These are phyloP conservation scores for Phytophthora fragariaefolia DNA, from an alignment of 352 stramenopile species.

Conservation along the genomic window DNA sequence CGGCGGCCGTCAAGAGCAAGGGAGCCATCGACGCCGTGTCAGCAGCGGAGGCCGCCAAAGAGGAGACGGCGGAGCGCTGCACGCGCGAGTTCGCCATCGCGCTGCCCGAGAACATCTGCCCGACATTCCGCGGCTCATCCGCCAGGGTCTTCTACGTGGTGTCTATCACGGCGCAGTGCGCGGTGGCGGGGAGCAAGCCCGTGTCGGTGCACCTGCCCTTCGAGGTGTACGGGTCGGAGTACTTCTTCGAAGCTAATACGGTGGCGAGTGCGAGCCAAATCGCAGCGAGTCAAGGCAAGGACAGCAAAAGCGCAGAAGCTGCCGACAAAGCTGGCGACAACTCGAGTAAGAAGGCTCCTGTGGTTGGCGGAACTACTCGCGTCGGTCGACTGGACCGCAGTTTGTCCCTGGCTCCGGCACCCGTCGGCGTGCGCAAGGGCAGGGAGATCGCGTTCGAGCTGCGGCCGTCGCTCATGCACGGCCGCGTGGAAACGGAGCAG, in stretches of 20 bases:
- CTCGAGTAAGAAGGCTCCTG: conserved; percentile 16
- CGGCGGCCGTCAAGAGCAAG: conserved; percentile 10
- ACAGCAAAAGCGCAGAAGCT: neutral
- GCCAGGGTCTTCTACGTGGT: conserved; percentile 71
- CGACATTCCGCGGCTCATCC: conserved; percentile 62
- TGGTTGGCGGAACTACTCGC: conserved; percentile 33
- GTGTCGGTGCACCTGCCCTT: conserved; percentile 64
- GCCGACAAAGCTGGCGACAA: conserved; percentile 5
- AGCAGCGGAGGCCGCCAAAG: conserved; percentile 15
- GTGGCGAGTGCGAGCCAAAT: conserved; percentile 40
- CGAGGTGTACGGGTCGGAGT: conserved; percentile 63
- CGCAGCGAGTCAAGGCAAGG: conserved; percentile 23
- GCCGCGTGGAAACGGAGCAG: conserved; percentile 66
- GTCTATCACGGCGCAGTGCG: conserved; percentile 53
- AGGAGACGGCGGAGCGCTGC: conserved; percentile 51
- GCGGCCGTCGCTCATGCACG: conserved; percentile 68
- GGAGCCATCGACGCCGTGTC: conserved; percentile 15
- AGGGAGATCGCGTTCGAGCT: conserved; percentile 74
- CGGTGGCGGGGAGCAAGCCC: conserved; percentile 34
- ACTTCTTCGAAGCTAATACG: conserved; percentile 50
- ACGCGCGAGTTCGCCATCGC: conserved; percentile 63
- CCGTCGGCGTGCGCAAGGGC: conserved; percentile 63
- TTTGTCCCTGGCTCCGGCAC: conserved; percentile 37
- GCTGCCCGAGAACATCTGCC: conserved; percentile 53
- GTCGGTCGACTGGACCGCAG: conserved; percentile 39